Base-by-base conservation (phyloP, 2,329 filamentous ascomycete species). In the Apiospora rasikravindrae region DNA sequence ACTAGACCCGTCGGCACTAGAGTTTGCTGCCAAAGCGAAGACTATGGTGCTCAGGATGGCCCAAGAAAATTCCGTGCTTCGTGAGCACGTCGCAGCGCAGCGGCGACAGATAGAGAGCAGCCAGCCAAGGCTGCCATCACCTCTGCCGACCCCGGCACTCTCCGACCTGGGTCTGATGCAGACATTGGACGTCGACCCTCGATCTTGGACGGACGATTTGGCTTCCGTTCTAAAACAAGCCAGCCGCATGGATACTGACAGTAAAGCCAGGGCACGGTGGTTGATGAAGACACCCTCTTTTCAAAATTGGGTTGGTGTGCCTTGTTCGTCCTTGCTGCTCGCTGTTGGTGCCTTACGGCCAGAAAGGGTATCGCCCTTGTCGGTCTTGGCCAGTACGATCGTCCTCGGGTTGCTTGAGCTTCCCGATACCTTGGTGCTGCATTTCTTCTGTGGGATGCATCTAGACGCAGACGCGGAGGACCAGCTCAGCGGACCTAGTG, bases 381-480 rank as follows among this genome's bases (percentile, higher is more conserved):
- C 72, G 2, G 47, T 73, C n/a, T 26, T 73, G 7, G 44, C 47
- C 14, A 69, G 47, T 13, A 70, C 67, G 33, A 37, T 73, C 8
- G 44, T 61, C 37, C 7, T 69, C 14, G 70, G 33, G n/a, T 26
- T 72, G 2, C 66, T 71, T n/a, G 33, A 69, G n/a, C 33, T 53
- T 3, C 72, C 67, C 22, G 11, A 57, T 7, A 47, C 67, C 6
- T 7, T 67, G 24, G 67, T 68, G 7, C n/a, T 73, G 16, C 57
- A 71, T 33, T 73, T 73, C 26, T 73, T 73, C 26, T 71, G 72
- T 26, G 72, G 72, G 4, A 70, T 33, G 11, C 49, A 73, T 45
- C 45, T 72, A 1, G 66, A 73, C 1, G 7, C 29, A 5, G 26
- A 68, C 40, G 47, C 51, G 4, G 68, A 71, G 5, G 61, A 71